A percentile compares a stretch with the other conserved stretches of the same genome.
These are phyloP conservation scores for Pugionium cornutum DNA, from an alignment of 345 rosid genomes.

Conservation along the genomic window DNA sequence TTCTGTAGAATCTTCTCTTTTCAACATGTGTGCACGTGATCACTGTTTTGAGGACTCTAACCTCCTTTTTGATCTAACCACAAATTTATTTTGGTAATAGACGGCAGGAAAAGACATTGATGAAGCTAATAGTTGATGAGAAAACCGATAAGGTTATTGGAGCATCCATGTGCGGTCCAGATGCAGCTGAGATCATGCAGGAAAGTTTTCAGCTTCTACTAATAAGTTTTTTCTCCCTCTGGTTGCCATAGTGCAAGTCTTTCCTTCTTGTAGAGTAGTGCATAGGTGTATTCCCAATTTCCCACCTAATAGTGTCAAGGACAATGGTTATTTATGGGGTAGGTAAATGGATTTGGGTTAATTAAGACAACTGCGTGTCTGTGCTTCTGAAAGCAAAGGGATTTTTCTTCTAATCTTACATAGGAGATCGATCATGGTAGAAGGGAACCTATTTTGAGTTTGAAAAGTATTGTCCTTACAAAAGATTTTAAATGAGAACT, in stretches of 20 bases:
- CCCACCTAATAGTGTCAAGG: too few species aligned
- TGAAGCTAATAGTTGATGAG: slow-evolving; percentile 92
- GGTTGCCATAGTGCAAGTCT: neutral
- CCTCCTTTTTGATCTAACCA: slow-evolving; percentile 21
- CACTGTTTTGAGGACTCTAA: neutral
- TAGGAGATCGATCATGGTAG: too few species aligned
- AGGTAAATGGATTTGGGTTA: neutral
- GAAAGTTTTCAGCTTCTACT: slow-evolving; percentile 40
- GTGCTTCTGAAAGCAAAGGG: too few species aligned
- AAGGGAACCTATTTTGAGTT: too few species aligned
- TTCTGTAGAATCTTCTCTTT: neutral
- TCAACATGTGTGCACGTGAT: neutral
- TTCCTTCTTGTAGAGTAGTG: too few species aligned
- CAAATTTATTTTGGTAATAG: slow-evolving; percentile 45
- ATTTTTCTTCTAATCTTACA: too few species aligned
- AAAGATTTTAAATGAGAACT: too few species aligned
- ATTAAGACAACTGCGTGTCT: neutral
- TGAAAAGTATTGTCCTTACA: too few species aligned
- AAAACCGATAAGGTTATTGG: slow-evolving; percentile 92
- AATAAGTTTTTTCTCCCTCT: neutral
- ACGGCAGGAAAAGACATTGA: slow-evolving; percentile 89
- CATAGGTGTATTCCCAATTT: too few species aligned
- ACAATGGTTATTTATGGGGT: too few species aligned
- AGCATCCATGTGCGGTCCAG: slow-evolving; percentile 98
- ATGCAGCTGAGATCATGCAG: slow-evolving; percentile 98